These are phyloP conservation scores for Metschnikowia peoriensis DNA, from an alignment of 805 yeast genomes.

Conservation along the genomic window DNA sequence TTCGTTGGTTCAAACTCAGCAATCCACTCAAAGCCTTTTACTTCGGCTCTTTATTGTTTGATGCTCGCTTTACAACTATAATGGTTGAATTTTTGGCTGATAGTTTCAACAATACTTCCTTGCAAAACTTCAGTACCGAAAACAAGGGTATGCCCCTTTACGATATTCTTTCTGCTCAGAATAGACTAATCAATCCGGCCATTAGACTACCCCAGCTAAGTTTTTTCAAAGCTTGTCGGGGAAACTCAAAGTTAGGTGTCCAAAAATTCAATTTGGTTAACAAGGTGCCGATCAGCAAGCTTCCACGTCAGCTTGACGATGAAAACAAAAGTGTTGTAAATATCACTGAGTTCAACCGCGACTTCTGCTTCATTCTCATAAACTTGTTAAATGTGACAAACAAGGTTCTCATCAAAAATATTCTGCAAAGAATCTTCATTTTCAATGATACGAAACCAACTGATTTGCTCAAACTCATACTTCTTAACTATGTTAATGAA, in stretches of 20 bases:
- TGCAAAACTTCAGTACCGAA: constrained; percentile 23
- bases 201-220: constrained; percentile 31
- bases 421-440: constrained; percentile 67
- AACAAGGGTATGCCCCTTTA: constrained; percentile 24
- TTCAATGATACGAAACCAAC: constrained; percentile 64
- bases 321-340: constrained; percentile 27
- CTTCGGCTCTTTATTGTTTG: constrained; percentile 68
- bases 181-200: constrained; percentile 39
- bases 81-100: constrained; percentile 33
- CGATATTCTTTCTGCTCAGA: constrained; percentile 36
- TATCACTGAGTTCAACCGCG: constrained; percentile 31
- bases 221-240: constrained; percentile 38
- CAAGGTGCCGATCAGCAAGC: constrained; percentile 25
- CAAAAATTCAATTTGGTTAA: constrained; percentile 29
- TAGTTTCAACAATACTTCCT: constrained; percentile 35
- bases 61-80: constrained; percentile 53
- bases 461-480: constrained; percentile 53
- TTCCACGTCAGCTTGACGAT: constrained; percentile 27
- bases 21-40: constrained; percentile 81
- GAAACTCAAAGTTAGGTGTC: constrained; percentile 1
- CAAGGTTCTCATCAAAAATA: constrained; percentile 57
- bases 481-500: constrained; percentile 57
- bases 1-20: constrained; percentile 75
- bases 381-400: constrained; percentile 57
- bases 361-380: constrained; percentile 47